A percentile compares a stretch with the other conserved stretches of the same genome.
Conservation (phyloP, 73 alveolate species). For the Symbiodinium pilosum region DNA sequence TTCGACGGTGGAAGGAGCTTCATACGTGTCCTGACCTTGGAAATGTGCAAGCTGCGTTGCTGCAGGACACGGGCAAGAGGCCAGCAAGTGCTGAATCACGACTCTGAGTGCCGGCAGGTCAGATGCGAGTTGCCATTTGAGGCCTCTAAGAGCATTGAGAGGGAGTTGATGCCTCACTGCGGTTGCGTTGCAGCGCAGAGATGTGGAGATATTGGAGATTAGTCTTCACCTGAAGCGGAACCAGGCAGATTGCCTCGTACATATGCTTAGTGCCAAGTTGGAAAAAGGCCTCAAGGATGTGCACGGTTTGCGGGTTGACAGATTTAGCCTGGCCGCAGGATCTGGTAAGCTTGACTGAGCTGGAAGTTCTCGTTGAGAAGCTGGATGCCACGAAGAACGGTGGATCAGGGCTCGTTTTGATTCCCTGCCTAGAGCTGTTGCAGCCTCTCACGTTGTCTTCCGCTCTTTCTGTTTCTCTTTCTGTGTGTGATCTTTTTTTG, state of each 20-base stretch:
- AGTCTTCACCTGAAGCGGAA: too few species aligned
- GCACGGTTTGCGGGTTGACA: too few species aligned
- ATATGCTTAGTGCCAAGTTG: too few species aligned
- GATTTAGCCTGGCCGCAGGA: not conserved
- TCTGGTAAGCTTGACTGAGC: conserved; percentile 69
- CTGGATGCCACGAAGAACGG: conserved; percentile 92
- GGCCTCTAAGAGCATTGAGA: too few species aligned
- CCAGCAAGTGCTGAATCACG: not conserved
- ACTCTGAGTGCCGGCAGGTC: not conserved
- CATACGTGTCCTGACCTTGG: too few species aligned
- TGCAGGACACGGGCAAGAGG: not conserved
- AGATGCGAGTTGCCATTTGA: too few species aligned
- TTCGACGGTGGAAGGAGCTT: conserved; percentile 47
- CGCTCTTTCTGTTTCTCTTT: not conserved
- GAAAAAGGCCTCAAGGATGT: too few species aligned
- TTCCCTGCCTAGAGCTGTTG: not conserved
- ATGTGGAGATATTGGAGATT: too few species aligned
- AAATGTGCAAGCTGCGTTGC: not conserved
- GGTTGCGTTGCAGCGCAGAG: not conserved
- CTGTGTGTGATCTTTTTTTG: not conserved
- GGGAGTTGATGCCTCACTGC: not conserved
- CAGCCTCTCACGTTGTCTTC: not conserved
- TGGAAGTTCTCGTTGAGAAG: conserved; percentile 79
- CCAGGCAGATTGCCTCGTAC: too few species aligned
- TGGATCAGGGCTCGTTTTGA: not conserved